Evolutionary conservation across 345 rosid species (phyloP).

Genomic region (Adansonia digitata): DNA sequence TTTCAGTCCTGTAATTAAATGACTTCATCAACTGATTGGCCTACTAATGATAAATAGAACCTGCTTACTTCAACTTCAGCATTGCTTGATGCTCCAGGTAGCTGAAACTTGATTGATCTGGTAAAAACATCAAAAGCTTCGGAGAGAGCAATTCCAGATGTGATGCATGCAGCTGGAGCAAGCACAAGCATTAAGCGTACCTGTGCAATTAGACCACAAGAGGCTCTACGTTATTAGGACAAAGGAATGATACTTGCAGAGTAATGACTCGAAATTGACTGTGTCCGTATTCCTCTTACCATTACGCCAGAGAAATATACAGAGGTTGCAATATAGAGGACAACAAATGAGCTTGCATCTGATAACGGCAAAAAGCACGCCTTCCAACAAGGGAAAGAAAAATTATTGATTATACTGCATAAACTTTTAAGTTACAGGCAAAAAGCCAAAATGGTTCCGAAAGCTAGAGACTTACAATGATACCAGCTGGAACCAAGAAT

Average conservation of each 20-base stretch:
- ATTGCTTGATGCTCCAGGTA: constrained; percentile 40
- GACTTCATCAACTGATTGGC: constrained; percentile 6
- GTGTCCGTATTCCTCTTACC: constrained; percentile 47
- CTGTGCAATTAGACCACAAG: constrained; percentile 36
- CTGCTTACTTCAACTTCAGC: constrained; percentile 54
- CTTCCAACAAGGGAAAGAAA: constrained; percentile 44
- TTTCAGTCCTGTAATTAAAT: constrained; percentile 18
- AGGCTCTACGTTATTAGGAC: constrained; percentile 6
- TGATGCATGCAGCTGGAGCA: constrained; percentile 99
- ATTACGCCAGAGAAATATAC: constrained; percentile 99
- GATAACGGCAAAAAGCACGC: constrained; percentile 96
- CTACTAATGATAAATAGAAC: constrained; percentile 14
- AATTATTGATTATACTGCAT: not conserved
- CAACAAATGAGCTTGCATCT: constrained; percentile 91
- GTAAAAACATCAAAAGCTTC: constrained; percentile 92
- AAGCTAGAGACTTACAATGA: constrained; percentile 59
- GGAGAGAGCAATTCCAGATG: constrained; percentile 98
- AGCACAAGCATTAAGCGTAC: constrained; percentile 99
- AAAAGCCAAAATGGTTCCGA: not conserved
- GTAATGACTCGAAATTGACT: constrained; percentile 4
- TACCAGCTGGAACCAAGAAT: constrained; percentile 97
- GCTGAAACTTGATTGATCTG: constrained; percentile 83
- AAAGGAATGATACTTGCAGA: constrained; percentile 3
- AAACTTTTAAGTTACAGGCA: not conserved
- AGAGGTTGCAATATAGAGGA: constrained; percentile 91